A percentile compares a stretch with the other conserved stretches of the same genome.
phyloP scores from a whole-genome alignment of 2,329 filamentous ascomycete species.

The Alternaria conjuncta region DNA sequence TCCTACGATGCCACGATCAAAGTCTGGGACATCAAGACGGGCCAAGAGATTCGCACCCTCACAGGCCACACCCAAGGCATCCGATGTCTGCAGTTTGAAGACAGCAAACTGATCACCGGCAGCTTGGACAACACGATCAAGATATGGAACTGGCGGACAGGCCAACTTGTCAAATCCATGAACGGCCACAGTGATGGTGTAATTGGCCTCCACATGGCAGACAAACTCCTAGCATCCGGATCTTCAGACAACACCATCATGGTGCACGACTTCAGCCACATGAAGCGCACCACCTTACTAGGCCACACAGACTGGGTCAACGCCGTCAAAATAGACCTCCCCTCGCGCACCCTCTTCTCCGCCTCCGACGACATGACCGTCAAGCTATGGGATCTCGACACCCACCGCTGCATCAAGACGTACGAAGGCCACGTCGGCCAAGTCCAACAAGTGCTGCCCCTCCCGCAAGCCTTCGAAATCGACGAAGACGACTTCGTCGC shows the following conservation, averaged over 20 bases:
- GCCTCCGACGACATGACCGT: conserved; percentile 93
- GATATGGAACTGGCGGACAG: conserved; percentile 97
- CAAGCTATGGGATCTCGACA: conserved; percentile 92
- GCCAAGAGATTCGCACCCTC: conserved; percentile 84
- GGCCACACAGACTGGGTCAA: conserved; percentile 97
- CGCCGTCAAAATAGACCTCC: conserved; percentile 83
- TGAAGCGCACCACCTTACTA: conserved; percentile 77
- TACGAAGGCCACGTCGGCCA: conserved; percentile 94
- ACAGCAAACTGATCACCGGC: conserved; percentile 87
- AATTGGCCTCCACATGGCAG: conserved; percentile 86
- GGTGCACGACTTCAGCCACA: conserved; percentile 89
- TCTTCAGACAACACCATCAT: conserved; percentile 90
- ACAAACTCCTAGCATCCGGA: conserved; percentile 82
- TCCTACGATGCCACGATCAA: conserved; percentile 96
- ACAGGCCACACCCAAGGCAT: conserved; percentile 83
- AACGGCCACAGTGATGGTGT: conserved; percentile 81
- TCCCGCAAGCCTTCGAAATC: conserved; percentile 88
- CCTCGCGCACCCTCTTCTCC: conserved; percentile 85
- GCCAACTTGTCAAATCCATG: conserved; percentile 82
- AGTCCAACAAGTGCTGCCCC: conserved; percentile 86
- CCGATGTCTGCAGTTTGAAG: conserved; percentile 89
- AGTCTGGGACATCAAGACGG: conserved; percentile 93
- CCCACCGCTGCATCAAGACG: conserved; percentile 73
- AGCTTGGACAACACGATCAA: conserved; percentile 87
- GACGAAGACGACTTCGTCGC: conserved; percentile 70